phyloP scores from a whole-genome alignment of 495 filamentous ascomycete species.

The Aspergillus taichungensis region DNA sequence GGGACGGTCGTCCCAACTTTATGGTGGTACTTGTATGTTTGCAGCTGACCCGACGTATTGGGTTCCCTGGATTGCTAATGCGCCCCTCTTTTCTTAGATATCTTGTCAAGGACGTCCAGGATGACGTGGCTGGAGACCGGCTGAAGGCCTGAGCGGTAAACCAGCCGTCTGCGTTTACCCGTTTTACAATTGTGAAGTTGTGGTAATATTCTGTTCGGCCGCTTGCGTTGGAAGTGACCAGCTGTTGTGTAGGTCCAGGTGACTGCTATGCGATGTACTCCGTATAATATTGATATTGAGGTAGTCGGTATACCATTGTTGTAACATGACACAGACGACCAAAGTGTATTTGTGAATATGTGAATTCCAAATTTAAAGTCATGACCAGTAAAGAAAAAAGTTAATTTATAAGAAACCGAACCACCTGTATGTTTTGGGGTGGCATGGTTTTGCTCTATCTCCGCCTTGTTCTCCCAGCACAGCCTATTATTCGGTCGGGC shows the following conservation, averaged over 20 bases:
- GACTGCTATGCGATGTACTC: background rate
- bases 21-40: constrained; percentile 90
- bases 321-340: too few species aligned
- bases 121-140: constrained; percentile 54
- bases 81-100: constrained; percentile 42
- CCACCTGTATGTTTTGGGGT: too few species aligned
- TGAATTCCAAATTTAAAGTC: too few species aligned
- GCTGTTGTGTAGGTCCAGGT: constrained; percentile 9
- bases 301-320: too few species aligned
- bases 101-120: constrained; percentile 66
- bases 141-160: constrained; percentile 33
- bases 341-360: too few species aligned
- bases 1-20: constrained; percentile 83
- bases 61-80: constrained; percentile 7
- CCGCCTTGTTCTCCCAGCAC: constrained; percentile 1
- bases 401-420: too few species aligned
- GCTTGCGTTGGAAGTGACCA: background rate
- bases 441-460: constrained; percentile 1
- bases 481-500: constrained; percentile 11
- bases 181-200: background rate
- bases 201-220: background rate
- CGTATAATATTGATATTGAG: too few species aligned
- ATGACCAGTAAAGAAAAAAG: too few species aligned
- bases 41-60: background rate
- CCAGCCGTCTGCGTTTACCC: background rate